Evolutionary conservation across 129 eudicot genomes (phyloP).

Genomic region (Silybum marianum): DNA sequence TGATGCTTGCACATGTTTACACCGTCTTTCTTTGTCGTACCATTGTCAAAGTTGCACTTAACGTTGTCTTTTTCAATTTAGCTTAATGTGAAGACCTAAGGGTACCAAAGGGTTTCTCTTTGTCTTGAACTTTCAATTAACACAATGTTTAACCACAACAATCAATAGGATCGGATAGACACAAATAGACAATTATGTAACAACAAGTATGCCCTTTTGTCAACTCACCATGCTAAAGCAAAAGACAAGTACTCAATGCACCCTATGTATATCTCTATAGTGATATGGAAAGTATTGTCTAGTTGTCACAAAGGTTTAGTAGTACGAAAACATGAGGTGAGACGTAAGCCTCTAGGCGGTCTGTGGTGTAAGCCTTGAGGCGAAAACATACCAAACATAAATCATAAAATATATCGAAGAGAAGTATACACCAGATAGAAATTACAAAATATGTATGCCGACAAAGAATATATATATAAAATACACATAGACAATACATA

Average conservation of each 20-base stretch:
- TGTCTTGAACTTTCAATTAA: neutral
- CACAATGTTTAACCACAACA: neutral
- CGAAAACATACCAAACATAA: neutral
- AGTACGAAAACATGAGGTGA: neutral
- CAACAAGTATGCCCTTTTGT: neutral
- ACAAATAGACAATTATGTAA: neutral
- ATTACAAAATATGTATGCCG: neutral
- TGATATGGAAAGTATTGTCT: neutral
- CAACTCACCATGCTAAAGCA: neutral
- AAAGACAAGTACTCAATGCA: neutral
- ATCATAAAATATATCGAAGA: neutral
- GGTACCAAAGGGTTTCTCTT: neutral
- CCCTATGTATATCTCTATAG: neutral
- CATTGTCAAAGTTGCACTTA: neutral
- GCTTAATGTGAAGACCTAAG: neutral
- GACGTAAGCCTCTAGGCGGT: neutral
- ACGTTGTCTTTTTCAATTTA: neutral
- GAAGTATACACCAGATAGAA: neutral
- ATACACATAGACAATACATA: neutral
- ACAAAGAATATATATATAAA: neutral
- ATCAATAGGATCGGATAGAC: neutral
- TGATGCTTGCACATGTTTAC: neutral
- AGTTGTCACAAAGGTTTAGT: neutral
- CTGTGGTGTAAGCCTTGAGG: neutral
- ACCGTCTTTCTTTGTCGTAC: neutral